Base-by-base conservation (phyloP, 768 basidiomycete genomes). In the Ephemerocybe angulata region DNA sequence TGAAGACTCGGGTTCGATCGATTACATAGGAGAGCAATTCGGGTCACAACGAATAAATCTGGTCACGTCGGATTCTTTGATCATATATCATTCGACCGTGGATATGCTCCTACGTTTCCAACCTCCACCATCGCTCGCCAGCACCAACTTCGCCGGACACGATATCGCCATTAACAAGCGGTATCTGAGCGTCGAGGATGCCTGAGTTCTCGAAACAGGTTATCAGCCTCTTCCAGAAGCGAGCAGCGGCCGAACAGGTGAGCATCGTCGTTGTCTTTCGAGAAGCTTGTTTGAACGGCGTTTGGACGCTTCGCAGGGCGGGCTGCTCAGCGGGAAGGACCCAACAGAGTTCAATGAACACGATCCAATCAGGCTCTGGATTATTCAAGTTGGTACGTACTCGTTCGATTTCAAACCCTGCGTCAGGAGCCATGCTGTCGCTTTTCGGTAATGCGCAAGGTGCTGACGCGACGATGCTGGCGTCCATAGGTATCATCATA, bases 351-450 rank as follows among this genome's bases (percentile, higher is more conserved):
- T 85, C 69, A 86, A 88, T 55, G 59, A 76, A 1, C 54, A 67
- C 1, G 90, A 93, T 65, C 92, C 93, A 6, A 63, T 94, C 58
- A 74, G 85, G 15, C 63, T 90, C 65, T 90, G 86, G 86, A 86
- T 88, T 54, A 79, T 90, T 46, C 87, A 90, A 82, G 78, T 88
- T 46, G 86, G 90, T 88, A 58, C 57, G 83, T 66, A 27, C 28
- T 49, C 51, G 41, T 54, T 50, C n/a, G 38, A 10, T 28, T 50
- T 24, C 15, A 12, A 40, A 15, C 42, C 31, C 24, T 37, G 33
- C 41, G 52, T 53, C 56, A 47, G 56, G 58, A 38, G 59, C 52
- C 44, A 19, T 25, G 38, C 17, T 12, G 46, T 43, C 42, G 40
- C 50, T 38, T 41, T 53, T 38, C 11, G 10, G 38, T 11, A n/a